Percentiles rank a stretch among this genome's conserved stretches.
Conservation (phyloP, 2,329 filamentous ascomycete species). For the Bipolaris oryzae region DNA sequence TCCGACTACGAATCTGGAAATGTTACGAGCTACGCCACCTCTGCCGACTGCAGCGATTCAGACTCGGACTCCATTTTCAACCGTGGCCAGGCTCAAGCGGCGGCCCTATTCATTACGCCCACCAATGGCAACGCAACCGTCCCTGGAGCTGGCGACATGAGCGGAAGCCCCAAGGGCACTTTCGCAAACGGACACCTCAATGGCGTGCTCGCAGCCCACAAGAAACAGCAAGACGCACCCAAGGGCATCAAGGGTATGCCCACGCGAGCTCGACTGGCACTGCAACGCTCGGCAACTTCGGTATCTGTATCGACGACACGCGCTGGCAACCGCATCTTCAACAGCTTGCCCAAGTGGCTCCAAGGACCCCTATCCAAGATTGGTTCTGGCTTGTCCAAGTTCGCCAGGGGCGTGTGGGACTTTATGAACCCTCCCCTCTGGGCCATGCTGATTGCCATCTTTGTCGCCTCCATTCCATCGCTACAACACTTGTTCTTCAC, state of each 20-base stretch:
- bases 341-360: conserved; percentile 58
- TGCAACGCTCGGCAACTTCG: conserved; percentile 29
- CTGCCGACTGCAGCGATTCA: conserved; percentile 32
- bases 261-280: conserved; percentile 34
- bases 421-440: conserved; percentile 99
- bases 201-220: conserved; percentile 41
- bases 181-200: conserved; percentile 41
- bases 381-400: conserved; percentile 54
- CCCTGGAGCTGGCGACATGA: conserved; percentile 47
- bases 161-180: conserved; percentile 46
- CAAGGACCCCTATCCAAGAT: conserved; percentile 58
- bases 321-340: conserved; percentile 51
- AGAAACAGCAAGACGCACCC: conserved; percentile 31
- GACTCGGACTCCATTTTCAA: conserved; percentile 39
- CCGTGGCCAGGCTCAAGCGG: conserved; percentile 38
- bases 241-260: conserved; percentile 44
- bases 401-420: conserved; percentile 75
- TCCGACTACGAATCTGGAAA: conserved; percentile 57
- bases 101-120: conserved; percentile 50
- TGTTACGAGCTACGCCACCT: conserved; percentile 51
- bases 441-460: conserved; percentile 91
- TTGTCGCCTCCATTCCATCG: conserved; percentile 84
- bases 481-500: conserved; percentile 88
- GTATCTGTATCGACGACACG: conserved; percentile 37
- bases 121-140: conserved; percentile 56